phyloP scores from a whole-genome alignment of 768 basidiomycete genomes.

The Tulasnella sp. region DNA sequence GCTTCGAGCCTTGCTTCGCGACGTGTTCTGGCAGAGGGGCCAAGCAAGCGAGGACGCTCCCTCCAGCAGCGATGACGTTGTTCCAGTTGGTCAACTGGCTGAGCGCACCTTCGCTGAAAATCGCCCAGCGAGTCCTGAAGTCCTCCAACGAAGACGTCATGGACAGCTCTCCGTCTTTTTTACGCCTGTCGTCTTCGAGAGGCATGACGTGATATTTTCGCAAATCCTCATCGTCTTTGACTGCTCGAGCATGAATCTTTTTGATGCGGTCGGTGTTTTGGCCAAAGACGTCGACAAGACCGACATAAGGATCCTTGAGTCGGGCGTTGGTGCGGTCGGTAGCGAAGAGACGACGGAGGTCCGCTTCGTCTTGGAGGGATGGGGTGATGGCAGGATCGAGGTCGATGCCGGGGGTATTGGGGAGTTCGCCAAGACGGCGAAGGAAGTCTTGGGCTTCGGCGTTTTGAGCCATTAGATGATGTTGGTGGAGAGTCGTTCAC shows the following conservation, averaged over 20 bases:
- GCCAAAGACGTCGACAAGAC: not conserved
- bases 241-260: not conserved
- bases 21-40: constrained; percentile 38
- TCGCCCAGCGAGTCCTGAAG: constrained; percentile 55
- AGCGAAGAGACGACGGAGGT: constrained; percentile 28
- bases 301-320: constrained; percentile 33
- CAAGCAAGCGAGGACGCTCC: constrained; percentile 52
- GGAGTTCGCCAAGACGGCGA: not conserved
- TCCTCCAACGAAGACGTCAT: constrained; percentile 38
- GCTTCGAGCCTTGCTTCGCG: constrained; percentile 35
- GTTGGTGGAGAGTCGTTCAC: not conserved
- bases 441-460: constrained; percentile 8
- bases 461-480: constrained; percentile 9
- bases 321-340: constrained; percentile 48
- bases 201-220: not conserved
- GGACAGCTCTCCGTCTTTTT: not conserved
- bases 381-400: constrained; percentile 43
- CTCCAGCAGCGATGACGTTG: constrained; percentile 38
- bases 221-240: not conserved
- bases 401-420: constrained; percentile 27
- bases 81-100: not conserved
- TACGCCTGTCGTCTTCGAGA: not conserved
- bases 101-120: constrained; percentile 34
- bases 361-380: constrained; percentile 49
- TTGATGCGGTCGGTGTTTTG: not conserved